Evolutionary conservation across 345 rosid species (phyloP).

Genomic region (Eucalyptus viminalis): DNA sequence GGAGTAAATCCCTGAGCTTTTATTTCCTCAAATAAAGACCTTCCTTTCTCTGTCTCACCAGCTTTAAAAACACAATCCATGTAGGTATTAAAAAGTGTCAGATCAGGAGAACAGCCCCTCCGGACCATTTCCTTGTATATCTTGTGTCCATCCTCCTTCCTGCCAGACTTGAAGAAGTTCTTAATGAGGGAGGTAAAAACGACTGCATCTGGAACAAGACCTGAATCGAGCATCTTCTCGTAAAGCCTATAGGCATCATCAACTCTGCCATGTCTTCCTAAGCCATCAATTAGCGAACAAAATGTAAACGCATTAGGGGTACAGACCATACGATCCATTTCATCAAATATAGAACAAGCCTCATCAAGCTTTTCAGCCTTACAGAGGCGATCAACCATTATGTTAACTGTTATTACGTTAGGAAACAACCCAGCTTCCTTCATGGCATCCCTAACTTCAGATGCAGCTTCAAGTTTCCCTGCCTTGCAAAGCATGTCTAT

Average conservation of each 20-base stretch:
- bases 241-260: constrained; percentile 83
- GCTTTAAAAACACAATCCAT: constrained; percentile 95
- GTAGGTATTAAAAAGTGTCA: constrained; percentile 72
- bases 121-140: constrained; percentile 75
- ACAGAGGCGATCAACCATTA: constrained; percentile 92
- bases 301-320: constrained; percentile 71
- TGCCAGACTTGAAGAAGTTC: constrained; percentile 67
- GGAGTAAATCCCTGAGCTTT: constrained; percentile 59
- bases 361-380: constrained; percentile 81
- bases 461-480: constrained; percentile 61
- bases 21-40: constrained; percentile 76
- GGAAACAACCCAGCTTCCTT: constrained; percentile 77
- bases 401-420: constrained; percentile 72
- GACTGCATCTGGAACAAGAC: constrained; percentile 42
- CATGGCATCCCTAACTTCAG: constrained; percentile 71
- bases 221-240: constrained; percentile 78
- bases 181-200: constrained; percentile 77
- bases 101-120: constrained; percentile 62
- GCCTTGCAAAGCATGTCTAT: constrained; percentile 80
- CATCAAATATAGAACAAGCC: constrained; percentile 67
- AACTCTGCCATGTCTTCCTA: constrained; percentile 84
- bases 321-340: constrained; percentile 70
- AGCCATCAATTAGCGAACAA: constrained; percentile 89
- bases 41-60: constrained; percentile 77
- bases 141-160: constrained; percentile 96